Evolutionary conservation across 2,329 filamentous ascomycete species (phyloP), one percentile per base, ranked within the genome.

Genomic region (Amauroascus niger): DNA sequence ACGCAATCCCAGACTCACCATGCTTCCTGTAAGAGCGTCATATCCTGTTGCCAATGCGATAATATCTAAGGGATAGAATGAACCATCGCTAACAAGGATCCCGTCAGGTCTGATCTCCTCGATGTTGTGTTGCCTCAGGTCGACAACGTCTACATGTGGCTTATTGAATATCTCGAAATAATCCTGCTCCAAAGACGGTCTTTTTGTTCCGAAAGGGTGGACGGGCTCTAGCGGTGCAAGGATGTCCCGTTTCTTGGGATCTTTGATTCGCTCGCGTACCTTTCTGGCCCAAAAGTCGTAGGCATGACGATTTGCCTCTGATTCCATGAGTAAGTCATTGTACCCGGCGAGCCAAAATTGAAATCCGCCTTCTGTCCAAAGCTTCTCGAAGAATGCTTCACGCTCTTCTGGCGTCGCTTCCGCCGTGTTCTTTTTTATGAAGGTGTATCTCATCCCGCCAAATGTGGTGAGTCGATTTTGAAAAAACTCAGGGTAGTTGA

Each of bases 221-320:
- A 75, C 78, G 64, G 73, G 75, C 44, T 77, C 65, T 2, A 70
- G 55, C 0, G 80, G 81, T 0, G 77, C 78, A 5, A 83, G 69
- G 1, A 81, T 56, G 14, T 81, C 76, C 37, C 72, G 64, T 62
- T 74, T 74, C 35, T 64, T 65, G 0, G 76, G 70, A 57, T 83
- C 76, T 0, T 68, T 64, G 41, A 83, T 72, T 1, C 79, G 71
- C 2, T 65, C 68, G 1, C 77, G 72, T 0, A 71, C 73, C 62
- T 79, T 79, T 58, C 73, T 71, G 1, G 68, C 70, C 77, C 79
- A 82, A 62, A 81, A 80, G 9, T 75, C 67, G 60, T 82, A 82
- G 0, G 72, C 68, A 51, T 74, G 70, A 14, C 71, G 64, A 59
- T 83, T 83, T 1, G 76, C 76, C 13, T 76, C 69, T 0, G 64